phyloP scores from a whole-genome alignment of 2,329 filamentous ascomycete genomes.

The Pezizomycotina sp. region DNA sequence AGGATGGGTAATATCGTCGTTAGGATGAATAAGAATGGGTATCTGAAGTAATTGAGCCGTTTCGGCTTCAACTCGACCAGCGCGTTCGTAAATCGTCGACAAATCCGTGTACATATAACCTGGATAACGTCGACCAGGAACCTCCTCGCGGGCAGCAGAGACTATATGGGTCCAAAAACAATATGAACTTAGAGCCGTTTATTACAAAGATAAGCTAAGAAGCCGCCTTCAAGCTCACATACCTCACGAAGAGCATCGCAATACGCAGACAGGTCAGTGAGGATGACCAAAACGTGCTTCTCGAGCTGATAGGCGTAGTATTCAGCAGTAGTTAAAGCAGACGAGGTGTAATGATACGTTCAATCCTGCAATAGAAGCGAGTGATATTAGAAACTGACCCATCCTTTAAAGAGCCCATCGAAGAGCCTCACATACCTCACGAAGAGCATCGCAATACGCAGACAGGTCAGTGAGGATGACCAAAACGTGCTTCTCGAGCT shows the following conservation, averaged over 20 bases:
- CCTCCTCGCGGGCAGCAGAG: constrained; percentile 93
- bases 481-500: constrained; percentile 97
- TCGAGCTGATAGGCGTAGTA: constrained; percentile 99
- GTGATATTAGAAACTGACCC: too few species aligned
- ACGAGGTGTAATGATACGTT: constrained; percentile 98
- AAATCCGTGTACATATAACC: constrained; percentile 99
- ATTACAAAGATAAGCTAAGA: neutral
- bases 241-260: constrained; percentile 90
- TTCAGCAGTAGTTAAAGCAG: constrained; percentile 95
- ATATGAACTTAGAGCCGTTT: neutral
- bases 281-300: constrained; percentile 97
- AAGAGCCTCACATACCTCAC: constrained; percentile 42
- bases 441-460: constrained; percentile 94
- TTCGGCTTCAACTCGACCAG: constrained; percentile 87
- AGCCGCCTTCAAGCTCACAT: too few species aligned
- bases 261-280: constrained; percentile 94
- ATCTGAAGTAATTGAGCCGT: constrained; percentile 99
- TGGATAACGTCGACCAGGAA: constrained; percentile 94
- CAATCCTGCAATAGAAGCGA: too few species aligned
- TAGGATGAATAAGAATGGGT: constrained; percentile 97
- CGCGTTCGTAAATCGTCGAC: constrained; percentile 98
- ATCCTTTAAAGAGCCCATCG: too few species aligned
- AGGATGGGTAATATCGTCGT: constrained; percentile 98
- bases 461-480: constrained; percentile 97
- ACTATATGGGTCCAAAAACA: constrained; percentile 34